These are phyloP conservation scores for Chaetomidium leptoderma DNA, from an alignment of 495 filamentous ascomycete species.

Conservation along the genomic window DNA sequence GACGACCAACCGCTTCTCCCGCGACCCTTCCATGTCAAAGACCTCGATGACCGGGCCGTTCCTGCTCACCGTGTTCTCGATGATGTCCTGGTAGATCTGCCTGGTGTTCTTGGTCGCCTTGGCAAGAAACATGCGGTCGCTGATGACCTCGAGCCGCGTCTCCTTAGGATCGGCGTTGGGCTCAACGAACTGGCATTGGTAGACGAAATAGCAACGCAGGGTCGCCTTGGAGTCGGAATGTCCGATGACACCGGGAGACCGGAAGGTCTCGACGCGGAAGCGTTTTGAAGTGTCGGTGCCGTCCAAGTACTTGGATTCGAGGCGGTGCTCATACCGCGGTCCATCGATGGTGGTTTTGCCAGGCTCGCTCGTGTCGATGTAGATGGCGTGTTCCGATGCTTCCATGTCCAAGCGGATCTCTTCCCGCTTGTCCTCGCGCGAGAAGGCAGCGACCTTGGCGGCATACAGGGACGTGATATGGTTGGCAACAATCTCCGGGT, in stretches of 20 bases:
- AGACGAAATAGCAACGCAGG: conserved; percentile 96
- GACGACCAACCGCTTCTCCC: conserved; percentile 89
- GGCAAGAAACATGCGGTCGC: conserved; percentile 87
- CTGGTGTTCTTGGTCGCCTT: conserved; percentile 96
- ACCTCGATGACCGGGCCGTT: conserved; percentile 96
- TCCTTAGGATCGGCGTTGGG: conserved; percentile 68
- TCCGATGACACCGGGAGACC: conserved; percentile 70
- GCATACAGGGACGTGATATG: conserved; percentile 95
- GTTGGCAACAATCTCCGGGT: conserved; percentile 78
- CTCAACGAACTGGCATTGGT: conserved; percentile 84
- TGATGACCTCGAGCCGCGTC: conserved; percentile 85
- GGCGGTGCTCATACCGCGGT: conserved; percentile 85
- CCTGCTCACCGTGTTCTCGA: conserved; percentile 72
- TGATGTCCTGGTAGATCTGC: conserved; percentile 88
- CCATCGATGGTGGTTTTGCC: conserved; percentile 70
- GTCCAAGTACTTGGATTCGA: conserved; percentile 93
- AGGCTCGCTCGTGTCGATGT: conserved; percentile 94
- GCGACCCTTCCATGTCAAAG: conserved; percentile 86
- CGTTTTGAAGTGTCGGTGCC: conserved; percentile 55
- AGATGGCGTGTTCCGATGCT: conserved; percentile 89
- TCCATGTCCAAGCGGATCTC: conserved; percentile 97
- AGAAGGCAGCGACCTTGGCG: conserved; percentile 91
- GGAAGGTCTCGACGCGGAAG: conserved; percentile 95
- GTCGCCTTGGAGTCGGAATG: conserved; percentile 60
- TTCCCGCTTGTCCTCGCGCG: conserved; percentile 85